Percentiles rank a stretch among this genome's conserved stretches.
Conservation (phyloP, 768 basidiomycete genomes). For the Boletales sp. region DNA sequence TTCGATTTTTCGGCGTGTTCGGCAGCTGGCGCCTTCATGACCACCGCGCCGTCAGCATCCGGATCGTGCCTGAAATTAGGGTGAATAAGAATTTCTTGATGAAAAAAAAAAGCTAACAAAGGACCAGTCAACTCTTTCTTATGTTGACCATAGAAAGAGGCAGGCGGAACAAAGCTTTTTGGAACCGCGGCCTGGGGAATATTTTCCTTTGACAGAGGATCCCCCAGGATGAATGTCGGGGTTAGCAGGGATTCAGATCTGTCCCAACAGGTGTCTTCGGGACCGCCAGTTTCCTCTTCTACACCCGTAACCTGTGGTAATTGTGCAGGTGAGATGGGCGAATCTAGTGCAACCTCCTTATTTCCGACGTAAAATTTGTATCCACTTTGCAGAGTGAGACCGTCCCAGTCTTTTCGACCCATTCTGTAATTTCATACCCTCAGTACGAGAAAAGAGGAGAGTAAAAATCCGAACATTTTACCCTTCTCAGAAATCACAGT, state of each 20-base stretch:
- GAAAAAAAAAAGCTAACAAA: slow-evolving; percentile 11
- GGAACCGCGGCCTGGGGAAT: slow-evolving; percentile 9
- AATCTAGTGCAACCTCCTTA: slow-evolving; percentile 62
- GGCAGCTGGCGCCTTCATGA: slow-evolving; percentile 77
- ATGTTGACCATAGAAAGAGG: slow-evolving; percentile 58
- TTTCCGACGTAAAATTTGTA: slow-evolving; percentile 46
- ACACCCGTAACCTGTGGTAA: slow-evolving; percentile 44
- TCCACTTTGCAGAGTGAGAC: slow-evolving; percentile 41
- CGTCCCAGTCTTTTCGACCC: slow-evolving; percentile 61
- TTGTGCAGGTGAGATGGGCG: slow-evolving; percentile 44
- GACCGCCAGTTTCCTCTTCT: slow-evolving; percentile 26
- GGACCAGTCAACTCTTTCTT: slow-evolving; percentile 27
- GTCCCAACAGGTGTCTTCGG: slow-evolving; percentile 13
- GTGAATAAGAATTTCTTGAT: not conserved
- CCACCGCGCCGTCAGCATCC: slow-evolving; percentile 66
- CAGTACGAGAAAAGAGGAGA: slow-evolving; percentile 1
- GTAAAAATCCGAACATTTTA: slow-evolving; percentile 45
- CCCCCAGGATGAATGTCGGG: slow-evolving; percentile 4
- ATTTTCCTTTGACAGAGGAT: slow-evolving; percentile 18
- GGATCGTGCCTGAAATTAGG: slow-evolving; percentile 65
- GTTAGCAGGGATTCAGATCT: slow-evolving; percentile 9
- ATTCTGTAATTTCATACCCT: slow-evolving; percentile 39
- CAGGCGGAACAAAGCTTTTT: slow-evolving; percentile 45
- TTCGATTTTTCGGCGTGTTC: slow-evolving; percentile 66
- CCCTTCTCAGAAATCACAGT: slow-evolving; percentile 69